phyloP scores from a whole-genome alignment of 2,329 filamentous ascomycete species.

The Ophiostoma sp. region DNA sequence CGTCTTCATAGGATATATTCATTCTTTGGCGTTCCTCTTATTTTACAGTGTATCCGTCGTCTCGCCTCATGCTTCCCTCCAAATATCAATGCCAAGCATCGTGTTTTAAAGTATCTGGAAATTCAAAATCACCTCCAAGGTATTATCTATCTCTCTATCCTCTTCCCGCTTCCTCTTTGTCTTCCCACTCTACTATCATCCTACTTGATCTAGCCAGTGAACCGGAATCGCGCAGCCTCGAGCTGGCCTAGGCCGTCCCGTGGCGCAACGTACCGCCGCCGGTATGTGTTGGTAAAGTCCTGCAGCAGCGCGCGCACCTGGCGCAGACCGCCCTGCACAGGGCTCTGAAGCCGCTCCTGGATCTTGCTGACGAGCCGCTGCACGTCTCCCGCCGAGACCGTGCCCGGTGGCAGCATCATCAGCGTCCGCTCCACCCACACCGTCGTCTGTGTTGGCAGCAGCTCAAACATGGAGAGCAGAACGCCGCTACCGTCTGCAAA shows the following conservation, averaged over 20 bases:
- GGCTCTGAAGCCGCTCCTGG: constrained; percentile 51
- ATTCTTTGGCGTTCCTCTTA: too few relatives aligned
- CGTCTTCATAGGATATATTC: too few relatives aligned
- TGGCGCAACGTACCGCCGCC: constrained; percentile 90
- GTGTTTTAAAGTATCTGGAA: neutral
- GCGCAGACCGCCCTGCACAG: constrained; percentile 47
- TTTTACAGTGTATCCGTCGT: too few relatives aligned
- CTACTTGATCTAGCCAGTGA: constrained; percentile 45
- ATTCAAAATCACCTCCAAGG: constrained; percentile 12
- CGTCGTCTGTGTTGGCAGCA: constrained; percentile 73
- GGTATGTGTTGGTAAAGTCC: constrained; percentile 94
- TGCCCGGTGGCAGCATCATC: constrained; percentile 74
- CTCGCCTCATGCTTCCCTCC: too few relatives aligned
- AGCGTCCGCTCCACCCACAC: constrained; percentile 81
- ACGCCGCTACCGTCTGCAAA: constrained; percentile 92
- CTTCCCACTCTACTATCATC: neutral
- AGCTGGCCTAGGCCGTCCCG: constrained; percentile 82
- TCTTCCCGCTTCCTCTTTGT: neutral
- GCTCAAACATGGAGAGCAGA: constrained; percentile 81
- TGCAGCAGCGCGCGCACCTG: constrained; percentile 82
- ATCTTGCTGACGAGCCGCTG: constrained; percentile 77
- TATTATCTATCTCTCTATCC: constrained; percentile 8
- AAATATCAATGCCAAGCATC: neutral
- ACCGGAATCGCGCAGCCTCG: constrained; percentile 82
- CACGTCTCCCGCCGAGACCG: constrained; percentile 72